Conservation (phyloP, 1,284 basidiomycete genomes). For the Microbotryum scabiosae region DNA sequence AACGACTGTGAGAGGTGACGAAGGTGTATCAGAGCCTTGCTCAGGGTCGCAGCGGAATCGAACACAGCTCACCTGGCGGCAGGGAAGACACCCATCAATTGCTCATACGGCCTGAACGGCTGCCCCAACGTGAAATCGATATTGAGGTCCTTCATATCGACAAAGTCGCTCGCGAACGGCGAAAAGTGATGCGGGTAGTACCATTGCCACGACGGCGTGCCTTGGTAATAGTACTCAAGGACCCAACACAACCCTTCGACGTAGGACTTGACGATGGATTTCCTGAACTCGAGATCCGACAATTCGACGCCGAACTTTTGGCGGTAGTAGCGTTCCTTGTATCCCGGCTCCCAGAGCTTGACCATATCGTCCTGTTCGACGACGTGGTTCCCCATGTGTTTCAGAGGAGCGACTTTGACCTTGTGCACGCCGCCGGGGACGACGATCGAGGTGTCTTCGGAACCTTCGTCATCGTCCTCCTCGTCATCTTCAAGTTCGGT, state of each 20-base stretch:
- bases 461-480: conserved; percentile 35
- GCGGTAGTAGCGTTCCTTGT: conserved; percentile 87
- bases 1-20: conserved; percentile 50
- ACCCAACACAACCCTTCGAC: conserved; percentile 97
- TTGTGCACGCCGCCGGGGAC: conserved; percentile 17
- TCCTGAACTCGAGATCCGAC: conserved; percentile 63
- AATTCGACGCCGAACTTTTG: conserved; percentile 82
- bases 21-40: background rate
- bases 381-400: conserved; percentile 57
- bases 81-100: conserved; percentile 97
- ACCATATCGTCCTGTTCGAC: conserved; percentile 91
- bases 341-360: conserved; percentile 87
- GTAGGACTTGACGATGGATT: conserved; percentile 70
- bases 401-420: conserved; percentile 39
- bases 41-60: background rate
- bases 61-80: conserved; percentile 63
- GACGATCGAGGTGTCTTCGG: conserved; percentile 36
- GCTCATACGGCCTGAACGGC: conserved; percentile 95
- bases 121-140: conserved; percentile 69
- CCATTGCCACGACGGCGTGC: conserved; percentile 75
- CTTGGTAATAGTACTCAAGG: conserved; percentile 96
- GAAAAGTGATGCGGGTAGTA: conserved; percentile 98
- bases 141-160: conserved; percentile 66
- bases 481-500: conserved; percentile 29
- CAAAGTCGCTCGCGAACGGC: conserved; percentile 93